Evolutionary conservation across 2,329 filamentous ascomycete genomes (phyloP), one percentile per base, ranked within the genome.

Genomic region (Talaromyces sp.): DNA sequence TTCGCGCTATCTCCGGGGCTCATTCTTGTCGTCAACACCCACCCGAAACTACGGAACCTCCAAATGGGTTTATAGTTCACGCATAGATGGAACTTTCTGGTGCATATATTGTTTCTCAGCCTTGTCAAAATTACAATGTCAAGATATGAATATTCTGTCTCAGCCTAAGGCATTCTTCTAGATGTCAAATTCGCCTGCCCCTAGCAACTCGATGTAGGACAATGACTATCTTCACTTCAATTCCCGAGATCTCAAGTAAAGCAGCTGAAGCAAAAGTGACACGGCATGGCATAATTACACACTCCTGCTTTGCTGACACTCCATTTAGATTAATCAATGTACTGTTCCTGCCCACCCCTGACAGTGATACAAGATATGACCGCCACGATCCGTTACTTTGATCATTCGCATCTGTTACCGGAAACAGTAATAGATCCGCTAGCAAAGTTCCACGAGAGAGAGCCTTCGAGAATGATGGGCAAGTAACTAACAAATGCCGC

Each of bases 361-460:
- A 31, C 14, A n/a, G 22, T 31, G 16, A 52, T 61, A 50, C 59
- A 61, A 62, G 45, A 22, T 50, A 52, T 43, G 47, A 37, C 58
- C 58, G 59, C 59, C 31, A 61, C 43, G 52, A 27, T 16, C 47
- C 22, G 35, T 39, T 47, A 62, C 60, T 54, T 31, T 39, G 35
- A 62, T 31, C 13, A 10, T 48, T 52, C 13, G 22, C 31, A 37
- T 50, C 16, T 9, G 27, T 14, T 37, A 14, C 19, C 52, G 33
- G n/a, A 54, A 3, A 16, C 35, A 54, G 16, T 13, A 13, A 3
- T 19, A 37, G 31, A 54, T 35, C 50, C 31, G 14, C 35, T 14
- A 16, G 9, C 31, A 22, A 19, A 37, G 33, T 37, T 37, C n/a
- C 52, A 54, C 50, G 31, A 31, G 41, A 50, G 47, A 16, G 14